Evolutionary conservation across 73 alveolate genomes (phyloP).

Genomic region (Paramecium octaurelia): DNA sequence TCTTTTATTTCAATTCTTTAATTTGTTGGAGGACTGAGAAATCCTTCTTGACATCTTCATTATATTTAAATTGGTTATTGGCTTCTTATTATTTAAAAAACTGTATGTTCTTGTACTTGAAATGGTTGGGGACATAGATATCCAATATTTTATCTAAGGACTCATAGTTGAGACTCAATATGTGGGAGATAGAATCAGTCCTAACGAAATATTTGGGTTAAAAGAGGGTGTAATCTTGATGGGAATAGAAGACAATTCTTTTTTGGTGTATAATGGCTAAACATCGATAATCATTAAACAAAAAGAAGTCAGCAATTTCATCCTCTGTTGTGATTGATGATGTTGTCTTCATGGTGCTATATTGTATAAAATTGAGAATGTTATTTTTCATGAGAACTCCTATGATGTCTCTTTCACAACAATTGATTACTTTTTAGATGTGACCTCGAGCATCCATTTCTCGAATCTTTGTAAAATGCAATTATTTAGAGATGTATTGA

Average conservation of each 20-base stretch:
- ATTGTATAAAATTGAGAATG: background rate
- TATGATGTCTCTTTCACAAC: background rate
- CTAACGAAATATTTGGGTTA: background rate
- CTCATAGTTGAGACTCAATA: background rate
- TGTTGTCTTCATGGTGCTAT: background rate
- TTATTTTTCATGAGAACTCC: background rate
- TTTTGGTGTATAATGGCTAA: background rate
- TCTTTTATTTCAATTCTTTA: background rate
- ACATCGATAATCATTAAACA: background rate
- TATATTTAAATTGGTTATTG: background rate
- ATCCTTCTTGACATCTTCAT: background rate
- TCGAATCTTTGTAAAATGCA: background rate
- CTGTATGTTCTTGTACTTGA: background rate
- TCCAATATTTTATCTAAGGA: background rate
- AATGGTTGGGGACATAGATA: background rate
- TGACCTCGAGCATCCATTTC: constrained; percentile 6
- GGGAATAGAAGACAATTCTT: background rate
- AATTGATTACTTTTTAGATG: background rate
- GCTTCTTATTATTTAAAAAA: background rate
- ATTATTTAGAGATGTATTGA: background rate
- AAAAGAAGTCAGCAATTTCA: background rate
- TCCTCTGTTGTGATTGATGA: background rate
- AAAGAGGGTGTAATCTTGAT: background rate
- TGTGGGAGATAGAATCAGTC: background rate
- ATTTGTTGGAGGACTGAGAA: background rate